phyloP scores from a whole-genome alignment of 2,329 filamentous ascomycete genomes.

The Alternaria burnsii region DNA sequence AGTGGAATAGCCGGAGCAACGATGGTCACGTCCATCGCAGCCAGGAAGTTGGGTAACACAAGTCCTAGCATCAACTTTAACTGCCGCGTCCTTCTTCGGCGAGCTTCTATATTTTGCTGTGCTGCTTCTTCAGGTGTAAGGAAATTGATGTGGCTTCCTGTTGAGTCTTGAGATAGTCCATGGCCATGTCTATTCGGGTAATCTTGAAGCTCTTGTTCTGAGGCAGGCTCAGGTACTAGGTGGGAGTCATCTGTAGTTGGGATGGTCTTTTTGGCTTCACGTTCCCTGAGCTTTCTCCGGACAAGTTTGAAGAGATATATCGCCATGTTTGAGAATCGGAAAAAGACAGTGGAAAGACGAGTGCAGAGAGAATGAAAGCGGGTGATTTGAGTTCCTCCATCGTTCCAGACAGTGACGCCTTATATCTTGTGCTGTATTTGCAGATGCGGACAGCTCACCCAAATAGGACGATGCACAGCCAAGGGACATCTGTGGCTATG shows the following conservation, averaged over 20 bases:
- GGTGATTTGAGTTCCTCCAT: neutral
- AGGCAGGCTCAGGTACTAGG: slow-evolving; percentile 28
- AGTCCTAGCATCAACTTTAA: slow-evolving; percentile 69
- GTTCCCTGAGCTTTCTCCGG: slow-evolving; percentile 32
- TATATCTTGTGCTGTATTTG: slow-evolving; percentile 14
- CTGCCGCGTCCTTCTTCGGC: slow-evolving; percentile 56
- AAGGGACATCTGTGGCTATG: slow-evolving; percentile 11
- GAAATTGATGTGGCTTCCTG: slow-evolving; percentile 18
- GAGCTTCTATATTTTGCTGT: slow-evolving; percentile 22
- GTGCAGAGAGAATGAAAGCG: neutral
- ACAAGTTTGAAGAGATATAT: slow-evolving; percentile 39
- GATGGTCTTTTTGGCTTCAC: slow-evolving; percentile 29
- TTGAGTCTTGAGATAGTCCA: neutral
- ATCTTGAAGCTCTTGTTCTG: neutral
- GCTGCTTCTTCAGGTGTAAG: slow-evolving; percentile 21
- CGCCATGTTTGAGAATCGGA: slow-evolving; percentile 26
- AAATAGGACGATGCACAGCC: neutral
- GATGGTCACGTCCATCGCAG: slow-evolving; percentile 71
- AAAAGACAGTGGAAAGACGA: neutral
- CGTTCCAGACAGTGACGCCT: neutral
- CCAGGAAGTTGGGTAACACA: slow-evolving; percentile 67
- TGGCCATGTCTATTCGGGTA: neutral
- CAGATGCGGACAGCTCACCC: slow-evolving; percentile 12
- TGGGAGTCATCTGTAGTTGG: slow-evolving; percentile 36
- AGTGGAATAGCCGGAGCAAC: slow-evolving; percentile 67